Conservation (phyloP, 257 asterid species). For the Solanum appendiculatum region DNA sequence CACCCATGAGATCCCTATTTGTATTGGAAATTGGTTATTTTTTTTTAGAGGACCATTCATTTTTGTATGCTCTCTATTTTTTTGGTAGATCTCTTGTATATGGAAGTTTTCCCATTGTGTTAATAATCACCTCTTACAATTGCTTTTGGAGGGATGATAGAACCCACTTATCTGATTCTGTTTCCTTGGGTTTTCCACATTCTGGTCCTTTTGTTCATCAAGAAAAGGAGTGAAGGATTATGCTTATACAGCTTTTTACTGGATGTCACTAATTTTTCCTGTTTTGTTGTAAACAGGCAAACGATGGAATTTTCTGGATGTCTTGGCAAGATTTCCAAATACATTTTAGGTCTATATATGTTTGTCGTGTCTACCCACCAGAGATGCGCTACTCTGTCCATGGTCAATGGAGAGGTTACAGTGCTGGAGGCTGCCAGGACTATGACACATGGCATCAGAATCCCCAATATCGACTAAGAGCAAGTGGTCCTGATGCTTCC, state of each 20-base stretch:
- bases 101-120: neutral
- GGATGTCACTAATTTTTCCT: neutral
- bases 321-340: slow-evolving; percentile 99
- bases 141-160: neutral
- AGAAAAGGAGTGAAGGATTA: neutral
- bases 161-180: neutral
- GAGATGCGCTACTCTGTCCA: slow-evolving; percentile 96
- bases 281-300: slow-evolving; percentile 41
- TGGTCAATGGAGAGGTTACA: slow-evolving; percentile 96
- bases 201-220: neutral
- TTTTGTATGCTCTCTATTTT: neutral
- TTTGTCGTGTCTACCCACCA: slow-evolving; percentile 96
- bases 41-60: neutral
- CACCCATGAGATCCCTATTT: neutral
- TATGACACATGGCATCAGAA: slow-evolving; percentile 99
- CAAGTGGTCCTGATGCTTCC: slow-evolving; percentile 85
- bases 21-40: neutral
- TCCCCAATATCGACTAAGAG: slow-evolving; percentile 87
- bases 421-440: slow-evolving; percentile 99
- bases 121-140: neutral
- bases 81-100: neutral
- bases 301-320: slow-evolving; percentile 99
- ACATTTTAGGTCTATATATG: slow-evolving; percentile 93
- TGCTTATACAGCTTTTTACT: neutral
- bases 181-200: neutral